Evolutionary conservation across 1,284 basidiomycete species (phyloP).

Genomic region (Trametes pubescens): DNA sequence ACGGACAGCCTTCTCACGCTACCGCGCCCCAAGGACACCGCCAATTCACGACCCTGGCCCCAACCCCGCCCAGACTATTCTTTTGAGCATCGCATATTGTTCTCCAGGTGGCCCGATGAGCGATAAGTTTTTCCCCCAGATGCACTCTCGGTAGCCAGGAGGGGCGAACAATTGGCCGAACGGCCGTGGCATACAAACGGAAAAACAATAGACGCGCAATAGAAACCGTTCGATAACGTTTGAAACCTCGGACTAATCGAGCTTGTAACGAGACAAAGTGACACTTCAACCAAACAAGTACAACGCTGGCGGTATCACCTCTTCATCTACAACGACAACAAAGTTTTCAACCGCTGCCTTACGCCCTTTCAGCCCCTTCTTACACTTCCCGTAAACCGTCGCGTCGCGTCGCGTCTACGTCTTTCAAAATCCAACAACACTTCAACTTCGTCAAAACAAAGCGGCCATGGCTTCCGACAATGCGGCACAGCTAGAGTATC

Average conservation of each 20-base stretch:
- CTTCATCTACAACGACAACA: conserved; percentile 37
- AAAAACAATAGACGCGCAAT: conserved; percentile 25
- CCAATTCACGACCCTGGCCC: background rate
- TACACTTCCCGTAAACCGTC: conserved; percentile 34
- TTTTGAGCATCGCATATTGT: background rate
- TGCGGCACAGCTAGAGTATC: conserved; percentile 53
- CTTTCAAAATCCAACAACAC: conserved; percentile 15
- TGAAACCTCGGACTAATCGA: conserved; percentile 29
- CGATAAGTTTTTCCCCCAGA: background rate
- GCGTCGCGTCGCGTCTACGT: conserved; percentile 43
- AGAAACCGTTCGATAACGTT: conserved; percentile 23
- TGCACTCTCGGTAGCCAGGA: background rate
- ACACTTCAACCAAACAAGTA: conserved; percentile 41
- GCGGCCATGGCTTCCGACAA: conserved; percentile 50
- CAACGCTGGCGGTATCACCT: conserved; percentile 37
- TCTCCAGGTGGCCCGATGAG: background rate
- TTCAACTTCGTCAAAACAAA: conserved; percentile 16
- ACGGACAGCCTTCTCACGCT: conserved; percentile 34
- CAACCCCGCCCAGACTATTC: background rate
- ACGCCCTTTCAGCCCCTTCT: conserved; percentile 37
- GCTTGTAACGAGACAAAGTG: conserved; percentile 34
- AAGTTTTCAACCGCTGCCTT: conserved; percentile 39
- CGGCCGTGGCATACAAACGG: background rate
- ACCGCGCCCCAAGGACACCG: conserved; percentile 19
- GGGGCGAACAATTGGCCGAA: conserved; percentile 14